A percentile compares a stretch with the other conserved stretches of the same genome.
Evolutionary conservation across 1,284 basidiomycete species (phyloP).

Genomic region (Calocybe gambosa): DNA sequence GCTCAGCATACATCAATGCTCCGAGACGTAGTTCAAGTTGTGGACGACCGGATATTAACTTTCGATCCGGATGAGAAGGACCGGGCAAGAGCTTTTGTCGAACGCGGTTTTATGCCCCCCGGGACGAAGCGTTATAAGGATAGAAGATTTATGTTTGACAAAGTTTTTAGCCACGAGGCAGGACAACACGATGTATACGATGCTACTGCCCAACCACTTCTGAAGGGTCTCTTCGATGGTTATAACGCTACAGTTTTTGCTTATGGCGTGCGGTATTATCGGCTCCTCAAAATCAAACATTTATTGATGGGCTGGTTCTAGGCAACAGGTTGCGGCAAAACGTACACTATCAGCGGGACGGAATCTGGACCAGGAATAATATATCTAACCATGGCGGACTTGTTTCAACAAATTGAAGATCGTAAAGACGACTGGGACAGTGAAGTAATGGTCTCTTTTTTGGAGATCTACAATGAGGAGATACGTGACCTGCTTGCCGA

Average conservation of each 20-base stretch:
- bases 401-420: conserved; percentile 87
- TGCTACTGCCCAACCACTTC: conserved; percentile 76
- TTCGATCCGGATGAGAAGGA: conserved; percentile 93
- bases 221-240: conserved; percentile 84
- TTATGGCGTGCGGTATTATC: conserved; percentile 84
- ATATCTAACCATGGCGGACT: conserved; percentile 93
- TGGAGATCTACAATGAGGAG: conserved; percentile 98
- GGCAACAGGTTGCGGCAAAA: conserved; percentile 98
- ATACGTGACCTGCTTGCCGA: conserved; percentile 92
- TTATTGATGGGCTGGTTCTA: too few species aligned
- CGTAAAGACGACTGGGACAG: conserved; percentile 75
- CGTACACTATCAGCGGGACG: conserved; percentile 93
- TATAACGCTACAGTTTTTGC: conserved; percentile 97
- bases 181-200: conserved; percentile 84
- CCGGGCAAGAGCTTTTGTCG: conserved; percentile 65
- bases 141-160: conserved; percentile 92
- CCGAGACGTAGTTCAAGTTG: conserved; percentile 71
- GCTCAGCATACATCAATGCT: conserved; percentile 49
- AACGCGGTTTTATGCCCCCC: conserved; percentile 74
- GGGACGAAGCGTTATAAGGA: conserved; percentile 90
- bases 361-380: conserved; percentile 86
- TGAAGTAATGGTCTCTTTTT: conserved; percentile 86
- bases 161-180: conserved; percentile 77
- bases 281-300: too few species aligned
- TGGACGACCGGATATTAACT: conserved; percentile 86